Evolutionary conservation across 148 eudicot species (phyloP).

Genomic region (Chenopodium album): DNA sequence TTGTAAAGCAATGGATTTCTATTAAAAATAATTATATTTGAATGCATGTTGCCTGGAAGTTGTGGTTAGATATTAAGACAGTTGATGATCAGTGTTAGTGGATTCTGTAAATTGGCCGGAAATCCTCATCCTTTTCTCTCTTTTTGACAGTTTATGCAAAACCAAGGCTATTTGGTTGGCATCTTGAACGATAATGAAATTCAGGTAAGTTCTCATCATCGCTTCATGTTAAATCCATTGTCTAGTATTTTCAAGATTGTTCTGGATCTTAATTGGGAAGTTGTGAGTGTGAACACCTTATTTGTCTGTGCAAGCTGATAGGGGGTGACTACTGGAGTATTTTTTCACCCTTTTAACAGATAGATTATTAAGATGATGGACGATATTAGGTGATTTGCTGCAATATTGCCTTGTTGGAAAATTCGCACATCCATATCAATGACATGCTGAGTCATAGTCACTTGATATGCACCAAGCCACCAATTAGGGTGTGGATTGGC

Average conservation of each 20-base stretch:
- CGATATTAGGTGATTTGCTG: neutral
- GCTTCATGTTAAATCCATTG: neutral
- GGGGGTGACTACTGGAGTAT: neutral
- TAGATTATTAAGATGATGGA: neutral
- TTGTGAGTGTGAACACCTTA: neutral
- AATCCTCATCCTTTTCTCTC: constrained; percentile 7
- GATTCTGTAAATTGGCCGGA: neutral
- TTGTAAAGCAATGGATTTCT: constrained; percentile 2
- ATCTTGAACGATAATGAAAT: constrained; percentile 57
- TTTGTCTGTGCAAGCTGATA: neutral
- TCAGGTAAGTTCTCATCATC: constrained; percentile 42
- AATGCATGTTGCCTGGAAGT: neutral
- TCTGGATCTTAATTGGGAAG: neutral
- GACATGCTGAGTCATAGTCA: neutral
- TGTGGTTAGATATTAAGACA: neutral
- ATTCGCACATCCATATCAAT: neutral
- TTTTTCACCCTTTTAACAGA: neutral
- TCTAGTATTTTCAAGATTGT: neutral
- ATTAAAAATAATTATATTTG: neutral
- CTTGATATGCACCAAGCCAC: neutral
- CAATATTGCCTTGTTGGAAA: neutral
- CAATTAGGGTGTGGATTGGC: neutral
- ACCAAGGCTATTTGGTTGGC: constrained; percentile 63
- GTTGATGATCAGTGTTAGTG: neutral
- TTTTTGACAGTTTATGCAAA: constrained; percentile 59